Percentiles rank a stretch among this genome's conserved stretches.
Evolutionary conservation across 2,329 filamentous ascomycete species (phyloP).

Genomic region (Diaporthe sp.): DNA sequence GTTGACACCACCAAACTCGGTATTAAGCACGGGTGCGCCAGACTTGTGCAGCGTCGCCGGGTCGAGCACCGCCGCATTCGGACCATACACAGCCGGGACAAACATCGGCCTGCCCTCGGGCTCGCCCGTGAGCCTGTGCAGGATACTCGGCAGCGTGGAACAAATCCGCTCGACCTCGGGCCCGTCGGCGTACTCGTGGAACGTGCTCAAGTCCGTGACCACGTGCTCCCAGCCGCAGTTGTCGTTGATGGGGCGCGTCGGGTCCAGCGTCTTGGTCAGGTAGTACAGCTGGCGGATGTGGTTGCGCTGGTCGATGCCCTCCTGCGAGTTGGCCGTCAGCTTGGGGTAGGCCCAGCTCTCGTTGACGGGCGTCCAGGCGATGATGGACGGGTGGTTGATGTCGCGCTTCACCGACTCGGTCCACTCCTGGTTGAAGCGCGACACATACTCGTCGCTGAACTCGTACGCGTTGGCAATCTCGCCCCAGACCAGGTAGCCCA

Average conservation of each 20-base stretch:
- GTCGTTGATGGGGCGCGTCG: slow-evolving; percentile 76
- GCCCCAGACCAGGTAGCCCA: slow-evolving; percentile 75
- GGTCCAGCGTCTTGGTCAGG: slow-evolving; percentile 72
- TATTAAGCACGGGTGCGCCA: slow-evolving; percentile 74
- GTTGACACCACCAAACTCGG: slow-evolving; percentile 78
- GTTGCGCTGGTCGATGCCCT: slow-evolving; percentile 70
- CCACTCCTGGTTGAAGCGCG: slow-evolving; percentile 76
- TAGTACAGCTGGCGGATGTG: slow-evolving; percentile 76
- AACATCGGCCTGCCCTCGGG: slow-evolving; percentile 70
- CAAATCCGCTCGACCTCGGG: slow-evolving; percentile 69
- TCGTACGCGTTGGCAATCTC: slow-evolving; percentile 77
- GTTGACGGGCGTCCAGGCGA: slow-evolving; percentile 78
- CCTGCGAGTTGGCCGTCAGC: slow-evolving; percentile 68
- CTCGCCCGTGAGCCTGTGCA: slow-evolving; percentile 52
- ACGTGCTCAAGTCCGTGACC: slow-evolving; percentile 74
- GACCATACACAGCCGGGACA: slow-evolving; percentile 57
- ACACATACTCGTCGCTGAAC: slow-evolving; percentile 70
- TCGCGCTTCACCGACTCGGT: slow-evolving; percentile 72
- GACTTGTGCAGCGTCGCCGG: slow-evolving; percentile 64
- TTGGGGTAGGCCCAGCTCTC: slow-evolving; percentile 74
- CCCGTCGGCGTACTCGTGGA: slow-evolving; percentile 76
- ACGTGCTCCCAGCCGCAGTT: slow-evolving; percentile 82
- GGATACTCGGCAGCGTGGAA: slow-evolving; percentile 65
- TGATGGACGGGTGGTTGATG: slow-evolving; percentile 74
- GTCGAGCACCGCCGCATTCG: slow-evolving; percentile 50